Conservation (phyloP, 164 flowering plant genomes). For the Chimonanthus praecox region DNA sequence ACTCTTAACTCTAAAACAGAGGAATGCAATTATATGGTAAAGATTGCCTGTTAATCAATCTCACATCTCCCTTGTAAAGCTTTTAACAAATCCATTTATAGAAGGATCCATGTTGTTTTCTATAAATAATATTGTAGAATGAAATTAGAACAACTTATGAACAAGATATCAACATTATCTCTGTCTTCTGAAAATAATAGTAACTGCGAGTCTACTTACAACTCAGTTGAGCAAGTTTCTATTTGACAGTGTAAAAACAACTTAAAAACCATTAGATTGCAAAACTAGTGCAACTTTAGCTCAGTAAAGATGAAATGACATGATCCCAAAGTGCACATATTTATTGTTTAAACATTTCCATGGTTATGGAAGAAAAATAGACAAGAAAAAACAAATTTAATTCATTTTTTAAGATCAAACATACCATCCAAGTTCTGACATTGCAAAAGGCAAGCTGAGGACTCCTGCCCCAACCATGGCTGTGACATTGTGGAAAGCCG, state of each 20-base stretch:
- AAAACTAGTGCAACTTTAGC: too few species aligned
- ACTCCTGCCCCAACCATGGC: slow-evolving; percentile 77
- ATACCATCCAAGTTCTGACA: slow-evolving; percentile 67
- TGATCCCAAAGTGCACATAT: neutral
- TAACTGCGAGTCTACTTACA: too few species aligned
- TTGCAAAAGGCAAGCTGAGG: slow-evolving; percentile 53
- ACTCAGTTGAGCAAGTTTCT: too few species aligned
- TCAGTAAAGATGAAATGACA: neutral
- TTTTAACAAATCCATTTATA: neutral
- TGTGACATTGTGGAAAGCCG: slow-evolving; percentile 65
- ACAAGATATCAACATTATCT: too few species aligned
- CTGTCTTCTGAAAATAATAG: too few species aligned
- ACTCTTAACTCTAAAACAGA: neutral
- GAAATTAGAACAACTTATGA: too few species aligned
- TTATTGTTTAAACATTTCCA: too few species aligned
- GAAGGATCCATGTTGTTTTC: neutral
- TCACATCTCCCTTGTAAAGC: neutral
- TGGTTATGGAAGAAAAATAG: neutral
- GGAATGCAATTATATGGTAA: neutral
- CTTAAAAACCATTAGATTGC: too few species aligned
- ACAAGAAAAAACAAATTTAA: too few species aligned
- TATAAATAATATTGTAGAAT: too few species aligned
- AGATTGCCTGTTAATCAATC: neutral
- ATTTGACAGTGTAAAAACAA: too few species aligned
- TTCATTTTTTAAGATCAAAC: neutral